Evolutionary conservation across 78 protist species (phyloP), one percentile per base, ranked within the genome.

Genomic region (Creolimax fragrantissima): DNA sequence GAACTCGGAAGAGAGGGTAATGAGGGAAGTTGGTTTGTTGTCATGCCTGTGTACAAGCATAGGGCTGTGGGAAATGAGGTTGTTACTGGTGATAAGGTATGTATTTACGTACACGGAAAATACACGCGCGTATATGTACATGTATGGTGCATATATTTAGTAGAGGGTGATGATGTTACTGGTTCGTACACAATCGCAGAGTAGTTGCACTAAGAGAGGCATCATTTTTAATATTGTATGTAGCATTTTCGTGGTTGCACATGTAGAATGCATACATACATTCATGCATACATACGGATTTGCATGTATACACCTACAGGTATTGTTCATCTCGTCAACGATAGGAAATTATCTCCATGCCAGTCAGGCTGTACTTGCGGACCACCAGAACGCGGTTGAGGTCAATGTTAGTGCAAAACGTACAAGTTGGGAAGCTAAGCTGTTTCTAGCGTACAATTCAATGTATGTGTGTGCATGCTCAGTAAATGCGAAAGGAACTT

Each of bases 1-100:
- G 5, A 37, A 32, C 90, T 93, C 32, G 94, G 89, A 2, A 32
- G 3, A 17, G 3, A 32, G 3, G 94, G 94, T 36, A 41, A 32
- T 39, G 94, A 93, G 84, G 85, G 93, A 35, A 32, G 44, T 17
- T 91, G 93, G 93, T 84, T 91, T 44, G 3, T 43, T 36, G 42
- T 92, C 44, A 35, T 66, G 81, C 94, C 94, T 24, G 37, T 36
- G 43, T 92, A 84, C 94, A 92, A 92, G 88, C 90, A 35, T 39
- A 42, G 91, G n/a, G 37, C 89, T 32, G 17, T 32, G 42, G 86
- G 86, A 43, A 44, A 90, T 24, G 5, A 58, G 5, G 92, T 81
- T 43, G 35, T 36, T n/a, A 85, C 89, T 2, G 43, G 42, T 44
- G 39, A 3, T 7, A n/a, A 67, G 85, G 86, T 36, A 44, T 41